These are phyloP conservation scores for Cutaneotrichosporon sp. DNA, from an alignment of 1,284 basidiomycete species.

Conservation along the genomic window DNA sequence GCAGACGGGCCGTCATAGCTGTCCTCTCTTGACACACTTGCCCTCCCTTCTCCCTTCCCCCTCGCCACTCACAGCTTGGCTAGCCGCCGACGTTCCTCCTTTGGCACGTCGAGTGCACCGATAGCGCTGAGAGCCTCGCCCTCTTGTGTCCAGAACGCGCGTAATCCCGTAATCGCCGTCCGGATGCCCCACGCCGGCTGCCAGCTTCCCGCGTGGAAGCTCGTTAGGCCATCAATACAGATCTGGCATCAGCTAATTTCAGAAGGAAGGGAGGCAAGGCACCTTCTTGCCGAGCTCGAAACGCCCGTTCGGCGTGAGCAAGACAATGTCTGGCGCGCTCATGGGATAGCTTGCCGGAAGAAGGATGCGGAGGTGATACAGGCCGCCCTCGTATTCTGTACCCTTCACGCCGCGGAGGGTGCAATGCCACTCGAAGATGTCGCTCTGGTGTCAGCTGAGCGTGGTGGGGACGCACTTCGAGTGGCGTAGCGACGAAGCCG, in stretches of 20 bases:
- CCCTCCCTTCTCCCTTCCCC: neutral
- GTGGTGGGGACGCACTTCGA: slow-evolving; percentile 65
- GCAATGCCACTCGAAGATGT: slow-evolving; percentile 83
- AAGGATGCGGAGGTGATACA: slow-evolving; percentile 86
- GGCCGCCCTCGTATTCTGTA: slow-evolving; percentile 82
- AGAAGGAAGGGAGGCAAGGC: neutral
- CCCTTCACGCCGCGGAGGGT: slow-evolving; percentile 83
- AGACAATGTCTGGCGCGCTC: slow-evolving; percentile 86
- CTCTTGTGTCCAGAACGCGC: slow-evolving; percentile 85
- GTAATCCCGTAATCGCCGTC: slow-evolving; percentile 88
- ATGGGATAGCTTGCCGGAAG: slow-evolving; percentile 93
- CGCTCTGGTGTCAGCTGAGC: slow-evolving; percentile 34
- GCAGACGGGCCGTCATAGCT: neutral
- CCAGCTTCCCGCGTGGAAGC: slow-evolving; percentile 64
- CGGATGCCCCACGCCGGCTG: slow-evolving; percentile 97
- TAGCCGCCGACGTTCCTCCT: slow-evolving; percentile 73
- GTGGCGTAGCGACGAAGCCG: slow-evolving; percentile 65
- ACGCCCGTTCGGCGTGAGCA: slow-evolving; percentile 91
- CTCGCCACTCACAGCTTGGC: slow-evolving; percentile 66
- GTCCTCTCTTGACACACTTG: slow-evolving; percentile 58
- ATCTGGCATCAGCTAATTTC: slow-evolving; percentile 60
- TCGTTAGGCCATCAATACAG: slow-evolving; percentile 84
- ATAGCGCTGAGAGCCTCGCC: slow-evolving; percentile 87
- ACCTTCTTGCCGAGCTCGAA: slow-evolving; percentile 96
- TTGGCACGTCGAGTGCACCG: slow-evolving; percentile 79